Evolutionary conservation across 2,329 filamentous ascomycete species (phyloP), one percentile per base, ranked within the genome.

Genomic region (Colletotrichum graminicola): DNA sequence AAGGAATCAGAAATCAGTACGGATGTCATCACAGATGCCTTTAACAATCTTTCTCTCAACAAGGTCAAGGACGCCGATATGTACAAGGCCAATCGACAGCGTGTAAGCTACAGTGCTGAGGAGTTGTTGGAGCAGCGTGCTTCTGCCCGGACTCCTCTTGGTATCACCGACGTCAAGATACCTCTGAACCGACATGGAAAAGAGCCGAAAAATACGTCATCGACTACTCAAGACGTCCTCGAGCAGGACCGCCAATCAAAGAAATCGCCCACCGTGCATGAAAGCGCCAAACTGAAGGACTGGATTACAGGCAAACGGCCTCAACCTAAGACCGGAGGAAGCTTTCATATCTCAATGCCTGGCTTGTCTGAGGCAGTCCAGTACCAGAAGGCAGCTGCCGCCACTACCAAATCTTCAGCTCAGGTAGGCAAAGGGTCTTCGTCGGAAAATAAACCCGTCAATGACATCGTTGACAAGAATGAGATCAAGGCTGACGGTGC

Each of bases 131-230:
- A 64, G 39, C 26, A 14, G 21, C 65, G 69, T 2, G 16, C 52
- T 26, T 23, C 59, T 29, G 69, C 47, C 14, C 54, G 55, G 43
- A 47, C 49, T 32, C 69, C 69, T 41, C 21, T 11, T 18, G 69
- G 69, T n/a, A 64, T 69, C 23, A 36, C 39, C 12, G 54, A 72
- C 23, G 47, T 64, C 45, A 60, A 72, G 36, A 60, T 72, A 21
- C 69, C 69, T 7, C 29, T 59, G 1, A 32, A 21, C 8, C 36
- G 45, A 26, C 32, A 62, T 21, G 21, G 18, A 11, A 41, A 49
- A 12, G 8, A 45, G 26, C 6, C 26, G 12, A 41, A 16, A 26
- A 32, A 12, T 21, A 6, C 39, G 11, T 29, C 41, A 18, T n/a
- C 41, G 12, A 60, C 7, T n/a, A 47, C 7, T n/a, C 41, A 36